phyloP scores from a whole-genome alignment of 108 stramenopile species.

The Skeletonema marinoi region DNA sequence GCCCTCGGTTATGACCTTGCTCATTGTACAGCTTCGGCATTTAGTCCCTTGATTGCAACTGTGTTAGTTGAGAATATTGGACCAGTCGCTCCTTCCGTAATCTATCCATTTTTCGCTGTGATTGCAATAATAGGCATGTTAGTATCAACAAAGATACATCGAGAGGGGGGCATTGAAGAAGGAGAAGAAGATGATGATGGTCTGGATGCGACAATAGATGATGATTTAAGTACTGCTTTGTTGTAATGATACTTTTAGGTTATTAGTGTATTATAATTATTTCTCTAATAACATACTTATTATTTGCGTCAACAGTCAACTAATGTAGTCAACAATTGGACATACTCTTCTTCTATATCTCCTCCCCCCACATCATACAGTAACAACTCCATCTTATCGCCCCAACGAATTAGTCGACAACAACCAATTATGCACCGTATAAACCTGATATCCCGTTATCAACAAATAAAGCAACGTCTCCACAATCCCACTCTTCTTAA shows the following conservation, averaged over 20 bases:
- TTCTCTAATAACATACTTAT: not conserved
- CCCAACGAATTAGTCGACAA: slow-evolving; percentile 29
- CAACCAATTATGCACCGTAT: slow-evolving; percentile 85
- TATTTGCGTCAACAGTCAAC: not conserved
- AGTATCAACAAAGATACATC: slow-evolving; percentile 15
- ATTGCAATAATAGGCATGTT: slow-evolving; percentile 21
- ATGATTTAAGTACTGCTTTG: not conserved
- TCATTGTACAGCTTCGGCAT: too few species aligned
- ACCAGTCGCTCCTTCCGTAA: too few species aligned
- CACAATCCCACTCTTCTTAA: slow-evolving; percentile 72
- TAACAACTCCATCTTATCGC: not conserved
- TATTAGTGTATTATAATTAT: not conserved
- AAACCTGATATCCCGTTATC: slow-evolving; percentile 81
- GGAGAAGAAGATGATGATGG: not conserved
- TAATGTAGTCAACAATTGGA: not conserved
- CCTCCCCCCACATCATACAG: not conserved
- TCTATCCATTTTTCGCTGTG: slow-evolving; percentile 55
- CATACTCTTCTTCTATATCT: not conserved
- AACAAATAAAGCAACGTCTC: slow-evolving; percentile 77
- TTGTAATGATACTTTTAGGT: not conserved
- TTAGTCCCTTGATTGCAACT: too few species aligned
- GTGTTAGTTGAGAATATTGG: not conserved
- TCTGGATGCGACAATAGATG: not conserved
- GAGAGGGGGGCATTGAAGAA: slow-evolving; percentile 11
- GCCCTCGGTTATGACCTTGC: too few species aligned